phyloP scores from a whole-genome alignment of 2,329 filamentous ascomycete species.

The Truncatella angustata region DNA sequence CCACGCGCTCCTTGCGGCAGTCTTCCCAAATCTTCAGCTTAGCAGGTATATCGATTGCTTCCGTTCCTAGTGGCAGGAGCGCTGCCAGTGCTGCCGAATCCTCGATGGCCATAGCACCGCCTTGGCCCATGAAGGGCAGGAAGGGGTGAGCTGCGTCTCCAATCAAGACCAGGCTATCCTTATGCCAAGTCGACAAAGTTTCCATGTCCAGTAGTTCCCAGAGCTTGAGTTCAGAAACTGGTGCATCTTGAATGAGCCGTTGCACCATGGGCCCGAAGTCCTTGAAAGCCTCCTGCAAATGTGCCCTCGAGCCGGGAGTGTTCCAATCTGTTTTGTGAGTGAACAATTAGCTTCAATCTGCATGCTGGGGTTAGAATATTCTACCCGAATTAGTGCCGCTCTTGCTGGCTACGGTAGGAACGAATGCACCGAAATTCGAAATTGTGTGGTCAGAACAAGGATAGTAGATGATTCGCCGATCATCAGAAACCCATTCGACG shows the following conservation, averaged over 20 bases:
- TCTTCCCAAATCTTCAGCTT: not conserved
- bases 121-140: not conserved
- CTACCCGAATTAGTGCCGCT: not conserved
- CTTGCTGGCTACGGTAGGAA: not conserved
- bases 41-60: not conserved
- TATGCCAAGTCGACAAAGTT: not conserved
- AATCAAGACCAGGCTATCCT: not conserved
- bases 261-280: not conserved
- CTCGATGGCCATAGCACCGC: constrained; percentile 2
- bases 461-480: constrained; percentile 46
- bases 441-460: constrained; percentile 41
- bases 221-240: not conserved
- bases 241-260: not conserved
- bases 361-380: too few relatives aligned
- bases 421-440: constrained; percentile 39
- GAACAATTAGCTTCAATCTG: not conserved
- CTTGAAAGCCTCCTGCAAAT: not conserved
- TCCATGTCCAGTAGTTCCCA: not conserved
- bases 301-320: not conserved
- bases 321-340: not conserved
- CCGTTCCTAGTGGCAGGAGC: not conserved
- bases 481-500: constrained; percentile 30
- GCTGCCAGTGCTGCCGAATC: not conserved
- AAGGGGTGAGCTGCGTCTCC: constrained; percentile 3
- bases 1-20: not conserved